Evolutionary conservation across 441 rosid species (phyloP), one percentile per base, ranked within the genome.

Genomic region (Biscutella auriculata): DNA sequence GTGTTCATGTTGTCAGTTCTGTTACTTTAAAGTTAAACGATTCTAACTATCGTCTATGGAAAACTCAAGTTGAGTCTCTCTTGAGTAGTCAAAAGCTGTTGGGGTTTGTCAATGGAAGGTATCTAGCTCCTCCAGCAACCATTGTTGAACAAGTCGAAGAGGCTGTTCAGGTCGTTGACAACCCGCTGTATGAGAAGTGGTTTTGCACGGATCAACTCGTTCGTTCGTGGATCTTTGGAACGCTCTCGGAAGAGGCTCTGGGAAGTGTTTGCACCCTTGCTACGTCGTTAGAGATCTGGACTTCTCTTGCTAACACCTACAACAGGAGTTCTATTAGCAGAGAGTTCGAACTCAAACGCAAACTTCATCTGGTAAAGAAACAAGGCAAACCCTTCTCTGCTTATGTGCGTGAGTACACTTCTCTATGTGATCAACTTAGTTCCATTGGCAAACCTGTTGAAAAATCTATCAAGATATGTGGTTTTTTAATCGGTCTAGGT

Each of bases 301-400:
- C 6, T 6, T 0, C 47, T 8, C 26, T 42, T n/a, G 1, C 5
- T 27, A 1, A 42, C 7, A 2, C 23, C 4, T 4, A 10, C 2
- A n/a, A n/a, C n/a, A n/a, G n/a, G n/a, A n/a, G n/a, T n/a, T n/a
- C n/a, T n/a, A n/a, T n/a, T n/a, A n/a, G n/a, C n/a, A n/a, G n/a
- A n/a, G n/a, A n/a, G n/a, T 40, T 40, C 12, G 44, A 40, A 6
- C 10, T 40, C 2, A 19, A 13, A 2, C 1, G 19, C 0, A 2
- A 4, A 2, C 10, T 42, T 7, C 47, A 42, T 8, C 8, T 4
- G 2, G 6, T 19, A 1, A 3, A 11, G 1, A 42, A 16, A 2
- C 0, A 0, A 0, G 2, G 10, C 5, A 17, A 5, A 5, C 6
- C 12, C 0, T n/a, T 26, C 8, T 4, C 2, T 2, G 12, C 8